phyloP scores from a whole-genome alignment of 441 rosid genomes.

The Pelargonium myrrhifolium region DNA sequence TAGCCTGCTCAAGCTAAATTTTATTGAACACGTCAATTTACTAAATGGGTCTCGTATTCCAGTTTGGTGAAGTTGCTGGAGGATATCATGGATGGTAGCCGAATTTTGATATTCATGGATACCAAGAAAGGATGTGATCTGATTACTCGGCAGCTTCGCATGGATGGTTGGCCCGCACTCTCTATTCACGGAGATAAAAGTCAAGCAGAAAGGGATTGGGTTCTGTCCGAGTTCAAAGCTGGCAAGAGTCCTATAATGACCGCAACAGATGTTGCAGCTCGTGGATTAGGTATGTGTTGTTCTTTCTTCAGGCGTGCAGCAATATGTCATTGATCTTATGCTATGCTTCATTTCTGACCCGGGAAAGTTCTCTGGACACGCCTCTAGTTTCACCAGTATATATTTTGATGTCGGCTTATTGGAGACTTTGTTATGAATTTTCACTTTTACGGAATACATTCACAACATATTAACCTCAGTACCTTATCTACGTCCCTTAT shows the following conservation, averaged over 20 bases:
- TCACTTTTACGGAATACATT: no score
- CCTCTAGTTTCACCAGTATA: no score
- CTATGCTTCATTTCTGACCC: constrained; percentile 45
- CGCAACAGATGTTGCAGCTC: constrained; percentile 98
- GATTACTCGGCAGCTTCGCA: constrained; percentile 84
- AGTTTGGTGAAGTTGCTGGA: constrained; percentile 72
- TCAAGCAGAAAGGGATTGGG: constrained; percentile 94
- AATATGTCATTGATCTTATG: constrained; percentile 26
- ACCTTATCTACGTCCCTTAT: no score
- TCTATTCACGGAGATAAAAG: constrained; percentile 98
- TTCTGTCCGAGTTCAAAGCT: constrained; percentile 85
- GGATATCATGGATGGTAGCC: constrained; percentile 80
- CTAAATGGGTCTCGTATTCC: constrained; percentile 11
- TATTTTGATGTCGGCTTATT: no score
- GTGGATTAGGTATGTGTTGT: constrained; percentile 97
- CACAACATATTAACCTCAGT: no score
- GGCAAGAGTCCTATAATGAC: constrained; percentile 96
- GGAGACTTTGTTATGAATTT: no score
- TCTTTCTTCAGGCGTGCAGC: neutral
- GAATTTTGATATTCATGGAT: constrained; percentile 80
- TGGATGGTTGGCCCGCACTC: constrained; percentile 99
- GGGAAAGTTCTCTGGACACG: constrained; percentile 44
- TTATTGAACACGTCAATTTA: constrained; percentile 6
- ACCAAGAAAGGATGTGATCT: constrained; percentile 96
- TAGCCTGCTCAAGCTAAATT: neutral